Percentiles rank a stretch among this genome's conserved stretches.
Evolutionary conservation across 73 alveolate species (phyloP).

Genomic region (Paramecium sexaurelia): DNA sequence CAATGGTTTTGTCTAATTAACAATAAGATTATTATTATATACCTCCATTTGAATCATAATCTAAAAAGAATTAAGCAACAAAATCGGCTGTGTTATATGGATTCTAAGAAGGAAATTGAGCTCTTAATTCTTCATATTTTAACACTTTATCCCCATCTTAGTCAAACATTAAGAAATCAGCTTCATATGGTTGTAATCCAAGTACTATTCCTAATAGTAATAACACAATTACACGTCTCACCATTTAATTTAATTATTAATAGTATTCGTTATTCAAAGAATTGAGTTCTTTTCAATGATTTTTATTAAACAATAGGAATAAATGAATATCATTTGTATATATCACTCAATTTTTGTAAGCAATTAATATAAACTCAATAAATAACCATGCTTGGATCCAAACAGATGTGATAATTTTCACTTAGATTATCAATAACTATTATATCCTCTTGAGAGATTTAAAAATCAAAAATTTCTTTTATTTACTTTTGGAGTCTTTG

Average conservation of each 20-base stretch:
- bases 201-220: constrained; percentile 19
- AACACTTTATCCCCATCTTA: background rate
- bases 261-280: constrained; percentile 5
- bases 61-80: constrained; percentile 18
- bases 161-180: constrained; percentile 50
- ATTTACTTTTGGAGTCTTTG: constrained; percentile 76
- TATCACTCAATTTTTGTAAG: background rate
- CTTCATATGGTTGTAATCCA: constrained; percentile 38
- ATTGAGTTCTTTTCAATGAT: background rate
- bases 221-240: constrained; percentile 39
- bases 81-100: background rate
- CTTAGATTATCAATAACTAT: constrained; percentile 59
- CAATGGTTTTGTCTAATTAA: constrained; percentile 9
- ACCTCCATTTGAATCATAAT: constrained; percentile 48
- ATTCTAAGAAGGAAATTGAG: background rate
- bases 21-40: background rate
- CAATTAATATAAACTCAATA: background rate
- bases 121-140: background rate
- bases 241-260: constrained; percentile 23
- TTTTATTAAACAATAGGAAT: background rate
- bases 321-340: background rate
- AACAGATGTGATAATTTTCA: constrained; percentile 49
- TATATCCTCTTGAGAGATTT: constrained; percentile 77
- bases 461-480: constrained; percentile 79
- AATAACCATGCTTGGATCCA: constrained; percentile 63